These are phyloP conservation scores for Thraustotheca clavata DNA, from an alignment of 352 stramenopile species.

Conservation along the genomic window DNA sequence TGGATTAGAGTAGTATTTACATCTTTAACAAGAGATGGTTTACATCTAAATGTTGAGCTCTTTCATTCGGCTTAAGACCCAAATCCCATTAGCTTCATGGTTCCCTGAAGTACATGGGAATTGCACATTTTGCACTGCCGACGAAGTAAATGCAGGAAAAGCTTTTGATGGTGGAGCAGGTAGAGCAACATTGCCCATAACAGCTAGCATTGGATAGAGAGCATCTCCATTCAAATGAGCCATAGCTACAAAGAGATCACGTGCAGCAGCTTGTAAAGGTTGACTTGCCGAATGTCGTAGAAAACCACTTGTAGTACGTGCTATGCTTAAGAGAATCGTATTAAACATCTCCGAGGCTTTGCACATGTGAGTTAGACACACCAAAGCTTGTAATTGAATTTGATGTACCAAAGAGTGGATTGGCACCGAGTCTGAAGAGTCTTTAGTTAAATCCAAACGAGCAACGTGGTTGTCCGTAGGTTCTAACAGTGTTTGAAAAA, in stretches of 20 bases:
- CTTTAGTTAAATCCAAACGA: not conserved
- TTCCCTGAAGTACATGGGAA: no score
- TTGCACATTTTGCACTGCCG: not conserved
- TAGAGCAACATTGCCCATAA: not conserved
- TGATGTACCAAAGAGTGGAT: not conserved
- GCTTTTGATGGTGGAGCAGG: not conserved
- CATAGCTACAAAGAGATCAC: not conserved
- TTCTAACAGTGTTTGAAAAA: conserved; percentile 34
- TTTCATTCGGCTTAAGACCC: not conserved
- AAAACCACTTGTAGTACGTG: not conserved
- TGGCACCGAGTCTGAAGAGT: not conserved
- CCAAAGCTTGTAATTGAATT: not conserved
- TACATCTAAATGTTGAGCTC: not conserved
- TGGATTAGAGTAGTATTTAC: conserved; percentile 19
- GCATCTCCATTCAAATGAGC: not conserved
- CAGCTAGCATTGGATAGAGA: conserved; percentile 4
- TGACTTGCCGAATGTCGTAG: not conserved
- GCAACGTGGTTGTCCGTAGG: not conserved
- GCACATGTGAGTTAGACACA: conserved; percentile 5
- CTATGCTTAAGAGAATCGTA: not conserved
- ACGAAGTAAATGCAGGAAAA: not conserved
- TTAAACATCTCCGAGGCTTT: not conserved
- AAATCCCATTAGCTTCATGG: no score
- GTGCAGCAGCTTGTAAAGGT: not conserved
- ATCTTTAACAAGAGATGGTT: not conserved